Evolutionary conservation across 2,329 filamentous ascomycete genomes (phyloP), one percentile per base, ranked within the genome.

Genomic region (Ascochyta rabiei): DNA sequence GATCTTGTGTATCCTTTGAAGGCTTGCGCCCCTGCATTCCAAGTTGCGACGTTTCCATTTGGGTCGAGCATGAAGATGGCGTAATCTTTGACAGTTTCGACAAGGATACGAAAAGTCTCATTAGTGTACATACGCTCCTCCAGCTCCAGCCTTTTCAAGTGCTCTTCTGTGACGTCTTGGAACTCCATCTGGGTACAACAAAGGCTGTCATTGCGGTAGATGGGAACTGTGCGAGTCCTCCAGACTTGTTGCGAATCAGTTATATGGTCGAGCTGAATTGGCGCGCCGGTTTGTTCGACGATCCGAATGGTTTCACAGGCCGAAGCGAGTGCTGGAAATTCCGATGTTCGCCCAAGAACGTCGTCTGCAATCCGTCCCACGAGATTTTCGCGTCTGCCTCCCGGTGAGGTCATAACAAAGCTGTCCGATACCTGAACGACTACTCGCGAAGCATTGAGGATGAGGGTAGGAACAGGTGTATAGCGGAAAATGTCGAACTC

Each of bases 1-100:
- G 80, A 74, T 16, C 75, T 70, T 1, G 64, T 78, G 64, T 84
- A 86, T 2, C 83, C 83, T 63, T 86, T 86, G 59, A 84, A 76
- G 12, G 82, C 69, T 45, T 81, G 75, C 0, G 84, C 84, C 2
- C 83, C 84, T 0, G 77, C 74, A 59, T 86, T 86, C 84, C 84
- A 86, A 0, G 83, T 85, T 1, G 77, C 77, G 15, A 86, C 79
- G 60, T 80, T 74, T n/a, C 84, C 84, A 3, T 75, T 70, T 0
- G 81, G 77, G 47, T 86, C 83, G 24, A 86, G 77, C 74, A 86
- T 82, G 64, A 86, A 88, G 56, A 87, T 87, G 53, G 84, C 84
- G 61, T 86, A 86, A 57, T 86, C 83, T 69, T 82, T 84, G 62
- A 86, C 82, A 0, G 81, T 83, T 58, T 87, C 81, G 31, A 87